Percentiles rank a stretch among this genome's conserved stretches.
phyloP scores from a whole-genome alignment of 2,329 filamentous ascomycete genomes.

The Didymella segeticola region DNA sequence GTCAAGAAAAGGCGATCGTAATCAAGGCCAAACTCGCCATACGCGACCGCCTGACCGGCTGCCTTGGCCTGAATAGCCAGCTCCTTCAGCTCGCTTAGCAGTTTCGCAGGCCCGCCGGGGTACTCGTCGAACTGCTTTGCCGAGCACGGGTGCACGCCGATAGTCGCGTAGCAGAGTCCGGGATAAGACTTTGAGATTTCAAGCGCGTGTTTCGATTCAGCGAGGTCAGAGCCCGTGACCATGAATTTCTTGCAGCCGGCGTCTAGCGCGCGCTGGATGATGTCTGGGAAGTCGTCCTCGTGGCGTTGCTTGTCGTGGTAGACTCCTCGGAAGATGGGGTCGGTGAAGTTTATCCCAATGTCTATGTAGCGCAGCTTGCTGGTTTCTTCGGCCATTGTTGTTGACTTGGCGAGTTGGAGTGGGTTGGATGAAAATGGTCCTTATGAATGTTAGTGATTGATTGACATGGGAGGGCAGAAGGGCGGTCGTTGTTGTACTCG shows the following conservation, averaged over 20 bases:
- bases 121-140: conserved; percentile 76
- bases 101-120: conserved; percentile 62
- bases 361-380: conserved; percentile 49
- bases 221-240: conserved; percentile 87
- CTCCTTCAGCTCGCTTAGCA: conserved; percentile 65
- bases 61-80: conserved; percentile 68
- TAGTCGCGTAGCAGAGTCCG: conserved; percentile 83
- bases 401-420: background rate
- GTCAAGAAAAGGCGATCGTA: conserved; percentile 91
- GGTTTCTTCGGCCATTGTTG: conserved; percentile 18
- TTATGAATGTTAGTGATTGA: background rate
- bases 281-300: conserved; percentile 74
- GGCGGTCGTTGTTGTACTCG: conserved; percentile 17
- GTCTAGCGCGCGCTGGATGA: conserved; percentile 78
- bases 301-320: conserved; percentile 83
- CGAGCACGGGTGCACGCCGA: conserved; percentile 92
- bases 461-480: background rate
- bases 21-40: conserved; percentile 95
- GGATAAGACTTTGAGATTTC: conserved; percentile 76
- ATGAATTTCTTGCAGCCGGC: conserved; percentile 89
- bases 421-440: background rate
- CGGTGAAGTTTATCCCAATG: conserved; percentile 94
- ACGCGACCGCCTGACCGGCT: conserved; percentile 72
- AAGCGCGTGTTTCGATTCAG: conserved; percentile 77
- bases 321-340: conserved; percentile 84